Evolutionary conservation across 345 rosid genomes (phyloP).

Genomic region (Laguncularia racemosa): DNA sequence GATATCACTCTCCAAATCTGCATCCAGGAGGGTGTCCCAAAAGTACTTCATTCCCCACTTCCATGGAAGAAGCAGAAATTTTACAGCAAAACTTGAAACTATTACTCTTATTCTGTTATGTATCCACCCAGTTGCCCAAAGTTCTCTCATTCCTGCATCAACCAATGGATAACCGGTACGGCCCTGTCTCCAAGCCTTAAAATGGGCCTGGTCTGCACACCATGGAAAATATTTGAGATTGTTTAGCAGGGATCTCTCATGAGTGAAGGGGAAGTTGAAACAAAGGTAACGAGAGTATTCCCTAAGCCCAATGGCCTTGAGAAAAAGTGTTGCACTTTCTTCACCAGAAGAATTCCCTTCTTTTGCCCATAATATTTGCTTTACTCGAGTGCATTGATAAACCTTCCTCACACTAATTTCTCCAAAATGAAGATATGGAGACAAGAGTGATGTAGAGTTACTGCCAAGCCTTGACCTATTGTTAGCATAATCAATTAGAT

Average conservation of each 20-base stretch:
- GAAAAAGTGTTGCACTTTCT: constrained; percentile 56
- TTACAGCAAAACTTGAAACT: constrained; percentile 82
- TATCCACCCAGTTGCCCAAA: constrained; percentile 97
- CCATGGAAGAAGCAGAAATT: constrained; percentile 90
- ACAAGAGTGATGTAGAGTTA: constrained; percentile 63
- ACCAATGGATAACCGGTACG: constrained; percentile 90
- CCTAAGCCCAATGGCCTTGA: constrained; percentile 74
- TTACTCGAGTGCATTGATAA: constrained; percentile 56
- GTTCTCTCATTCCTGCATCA: constrained; percentile 98
- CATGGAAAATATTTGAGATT: constrained; percentile 78
- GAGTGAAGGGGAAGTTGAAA: constrained; percentile 91
- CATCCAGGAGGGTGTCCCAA: constrained; percentile 94
- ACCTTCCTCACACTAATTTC: constrained; percentile 86
- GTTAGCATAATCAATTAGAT: constrained; percentile 46
- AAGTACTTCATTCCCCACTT: constrained; percentile 97
- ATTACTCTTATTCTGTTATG: constrained; percentile 85
- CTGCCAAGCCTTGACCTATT: constrained; percentile 54
- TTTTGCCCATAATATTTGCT: constrained; percentile 67
- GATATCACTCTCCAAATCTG: constrained; percentile 81
- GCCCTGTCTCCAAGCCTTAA: constrained; percentile 95
- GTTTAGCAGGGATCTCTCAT: constrained; percentile 57
- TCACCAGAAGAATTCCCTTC: constrained; percentile 53
- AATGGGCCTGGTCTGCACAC: constrained; percentile 45
- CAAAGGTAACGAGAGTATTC: constrained; percentile 92
- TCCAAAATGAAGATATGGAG: constrained; percentile 92